A percentile compares a stretch with the other conserved stretches of the same genome.
Evolutionary conservation across 2,329 filamentous ascomycete genomes (phyloP).

Genomic region (Dichotomopilus funicola): DNA sequence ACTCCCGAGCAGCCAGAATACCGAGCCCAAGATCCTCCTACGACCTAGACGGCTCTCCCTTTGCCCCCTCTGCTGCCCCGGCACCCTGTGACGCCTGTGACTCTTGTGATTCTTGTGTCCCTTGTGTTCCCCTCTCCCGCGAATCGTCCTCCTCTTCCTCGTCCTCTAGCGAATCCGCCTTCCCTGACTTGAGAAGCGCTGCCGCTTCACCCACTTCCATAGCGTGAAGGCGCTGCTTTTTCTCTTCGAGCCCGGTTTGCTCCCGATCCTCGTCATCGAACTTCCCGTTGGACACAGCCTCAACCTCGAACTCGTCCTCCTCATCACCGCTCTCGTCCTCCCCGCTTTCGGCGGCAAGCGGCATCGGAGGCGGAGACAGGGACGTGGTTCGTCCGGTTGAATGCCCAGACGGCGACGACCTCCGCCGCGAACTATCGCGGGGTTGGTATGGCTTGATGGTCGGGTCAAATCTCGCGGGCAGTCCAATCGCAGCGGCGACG

Average conservation of each 20-base stretch:
- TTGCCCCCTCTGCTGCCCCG: not conserved
- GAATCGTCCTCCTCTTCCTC: conserved; percentile 27
- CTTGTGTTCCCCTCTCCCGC: conserved; percentile 8
- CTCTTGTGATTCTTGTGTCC: not conserved
- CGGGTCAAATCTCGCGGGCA: conserved; percentile 57
- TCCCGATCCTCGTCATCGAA: conserved; percentile 32
- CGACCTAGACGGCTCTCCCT: not conserved
- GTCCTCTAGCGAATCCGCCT: conserved; percentile 22
- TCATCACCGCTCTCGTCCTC: conserved; percentile 40
- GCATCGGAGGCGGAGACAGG: conserved; percentile 18
- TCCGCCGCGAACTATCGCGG: conserved; percentile 7
- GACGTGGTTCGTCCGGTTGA: conserved; percentile 8
- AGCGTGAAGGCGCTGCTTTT: conserved; percentile 49
- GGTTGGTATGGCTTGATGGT: conserved; percentile 51
- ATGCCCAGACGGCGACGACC: conserved; percentile 14
- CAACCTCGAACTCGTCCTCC: conserved; percentile 37
- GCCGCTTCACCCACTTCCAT: conserved; percentile 56
- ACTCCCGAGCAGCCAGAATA: not conserved
- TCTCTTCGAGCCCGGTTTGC: conserved; percentile 35
- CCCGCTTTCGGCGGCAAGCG: conserved; percentile 30
- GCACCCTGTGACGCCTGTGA: too few relatives aligned
- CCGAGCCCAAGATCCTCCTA: not conserved
- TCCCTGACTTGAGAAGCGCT: conserved; percentile 35
- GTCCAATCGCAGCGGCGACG: conserved; percentile 56
- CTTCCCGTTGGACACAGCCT: conserved; percentile 35